Evolutionary conservation across 2,329 filamentous ascomycete species (phyloP).

Genomic region (Aspergillus fischeri): DNA sequence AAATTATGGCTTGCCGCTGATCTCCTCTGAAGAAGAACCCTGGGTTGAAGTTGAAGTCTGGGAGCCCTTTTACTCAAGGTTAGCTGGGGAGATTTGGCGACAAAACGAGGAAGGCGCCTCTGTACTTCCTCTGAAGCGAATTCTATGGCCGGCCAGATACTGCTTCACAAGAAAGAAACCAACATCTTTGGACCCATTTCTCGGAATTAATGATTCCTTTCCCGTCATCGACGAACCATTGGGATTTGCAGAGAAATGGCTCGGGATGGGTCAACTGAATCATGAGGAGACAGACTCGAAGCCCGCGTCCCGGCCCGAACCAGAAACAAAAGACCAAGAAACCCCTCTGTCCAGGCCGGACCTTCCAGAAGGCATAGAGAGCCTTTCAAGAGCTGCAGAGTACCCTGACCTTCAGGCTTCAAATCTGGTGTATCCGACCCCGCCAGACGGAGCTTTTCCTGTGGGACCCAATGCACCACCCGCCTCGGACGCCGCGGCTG

Average conservation of each 20-base stretch:
- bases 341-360: conserved; percentile 22
- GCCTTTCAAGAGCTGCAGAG: conserved; percentile 35
- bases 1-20: conserved; percentile 33
- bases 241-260: conserved; percentile 42
- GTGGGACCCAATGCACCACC: conserved; percentile 26
- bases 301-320: conserved; percentile 15
- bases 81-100: conserved; percentile 31
- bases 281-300: conserved; percentile 15
- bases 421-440: conserved; percentile 51
- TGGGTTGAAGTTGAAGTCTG: conserved; percentile 43
- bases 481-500: conserved; percentile 28
- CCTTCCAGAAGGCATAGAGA: conserved; percentile 30
- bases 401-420: conserved; percentile 39
- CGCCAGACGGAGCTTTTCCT: conserved; percentile 45
- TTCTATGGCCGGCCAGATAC: conserved; percentile 43
- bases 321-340: conserved; percentile 21
- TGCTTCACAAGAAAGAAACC: conserved; percentile 38
- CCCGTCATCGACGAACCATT: conserved; percentile 34
- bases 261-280: conserved; percentile 23
- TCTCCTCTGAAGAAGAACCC: conserved; percentile 26
- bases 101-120: conserved; percentile 25
- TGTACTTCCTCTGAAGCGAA: conserved; percentile 34
- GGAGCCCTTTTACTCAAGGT: conserved; percentile 36
- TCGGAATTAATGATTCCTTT: conserved; percentile 13
- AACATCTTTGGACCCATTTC: conserved; percentile 10